These are phyloP conservation scores for Amaranthus palmeri DNA, from an alignment of 148 eudicot species.

Conservation along the genomic window DNA sequence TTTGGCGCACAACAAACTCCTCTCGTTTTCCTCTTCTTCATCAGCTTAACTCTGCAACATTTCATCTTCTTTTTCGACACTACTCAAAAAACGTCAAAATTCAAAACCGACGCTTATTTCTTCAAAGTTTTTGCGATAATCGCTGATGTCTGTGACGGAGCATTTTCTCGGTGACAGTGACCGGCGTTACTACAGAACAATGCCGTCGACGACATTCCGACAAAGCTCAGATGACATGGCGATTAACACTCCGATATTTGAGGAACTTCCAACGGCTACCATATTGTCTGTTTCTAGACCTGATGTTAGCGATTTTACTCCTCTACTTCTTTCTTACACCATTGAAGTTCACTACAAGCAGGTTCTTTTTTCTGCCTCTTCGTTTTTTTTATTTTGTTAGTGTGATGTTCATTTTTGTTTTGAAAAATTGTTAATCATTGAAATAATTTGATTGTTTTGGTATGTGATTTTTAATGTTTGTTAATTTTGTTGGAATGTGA, in stretches of 20 bases:
- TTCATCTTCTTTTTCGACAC: not conserved
- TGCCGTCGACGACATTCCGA: conserved; percentile 34
- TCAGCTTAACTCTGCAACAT: not conserved
- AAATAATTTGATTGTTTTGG: no score
- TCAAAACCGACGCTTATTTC: no score
- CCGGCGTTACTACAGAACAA: conserved; percentile 21
- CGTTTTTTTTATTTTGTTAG: not conserved
- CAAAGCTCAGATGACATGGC: conserved; percentile 24
- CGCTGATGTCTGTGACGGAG: conserved; percentile 30
- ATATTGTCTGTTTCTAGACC: conserved; percentile 73
- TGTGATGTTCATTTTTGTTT: no score
- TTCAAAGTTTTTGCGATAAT: not conserved
- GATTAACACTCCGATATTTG: conserved; percentile 39
- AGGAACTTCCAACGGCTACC: conserved; percentile 74
- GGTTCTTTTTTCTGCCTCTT: conserved; percentile 29
- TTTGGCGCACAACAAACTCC: conserved; percentile 7
- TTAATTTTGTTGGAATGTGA: no score
- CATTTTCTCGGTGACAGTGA: conserved; percentile 26
- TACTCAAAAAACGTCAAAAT: not conserved
- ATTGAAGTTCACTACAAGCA: conserved; percentile 87
- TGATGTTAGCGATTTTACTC: conserved; percentile 70
- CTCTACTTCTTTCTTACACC: conserved; percentile 75
- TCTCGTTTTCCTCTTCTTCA: not conserved
- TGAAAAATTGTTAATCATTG: no score
- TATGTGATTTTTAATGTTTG: no score